These are phyloP conservation scores for Prunus campanulata DNA, from an alignment of 306 rosid species.

Conservation along the genomic window DNA sequence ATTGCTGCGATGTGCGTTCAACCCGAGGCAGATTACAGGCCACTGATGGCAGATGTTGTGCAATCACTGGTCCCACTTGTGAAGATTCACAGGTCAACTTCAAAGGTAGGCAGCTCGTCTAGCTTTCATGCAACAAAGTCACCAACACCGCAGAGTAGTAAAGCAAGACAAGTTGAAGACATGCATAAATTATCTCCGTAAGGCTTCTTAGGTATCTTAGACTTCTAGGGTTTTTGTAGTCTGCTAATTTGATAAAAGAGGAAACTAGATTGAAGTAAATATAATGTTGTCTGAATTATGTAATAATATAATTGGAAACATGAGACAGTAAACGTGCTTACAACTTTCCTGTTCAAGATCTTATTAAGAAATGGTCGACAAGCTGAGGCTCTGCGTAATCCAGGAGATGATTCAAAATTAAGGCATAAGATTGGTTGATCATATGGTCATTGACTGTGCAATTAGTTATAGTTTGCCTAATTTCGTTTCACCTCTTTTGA, in stretches of 20 bases:
- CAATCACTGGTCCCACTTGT: conserved; percentile 86
- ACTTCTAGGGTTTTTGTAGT: conserved; percentile 2
- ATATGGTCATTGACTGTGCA: neutral
- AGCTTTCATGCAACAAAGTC: conserved; percentile 54
- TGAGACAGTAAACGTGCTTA: neutral
- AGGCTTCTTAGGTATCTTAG: conserved; percentile 23
- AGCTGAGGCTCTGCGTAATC: neutral
- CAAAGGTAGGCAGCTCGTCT: conserved; percentile 57
- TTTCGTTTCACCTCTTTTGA: neutral
- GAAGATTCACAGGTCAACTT: conserved; percentile 52
- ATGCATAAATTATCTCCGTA: conserved; percentile 2
- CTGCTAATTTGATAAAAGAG: neutral
- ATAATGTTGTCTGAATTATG: neutral
- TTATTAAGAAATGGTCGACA: neutral
- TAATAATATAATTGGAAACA: neutral
- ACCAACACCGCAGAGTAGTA: conserved; percentile 41
- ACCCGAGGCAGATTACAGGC: conserved; percentile 92
- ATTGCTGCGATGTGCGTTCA: conserved; percentile 97
- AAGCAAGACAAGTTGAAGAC: conserved; percentile 30
- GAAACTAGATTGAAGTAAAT: neutral
- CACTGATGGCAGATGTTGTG: conserved; percentile 96
- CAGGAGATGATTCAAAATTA: too few relatives aligned
- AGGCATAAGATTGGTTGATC: neutral
- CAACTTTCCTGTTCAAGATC: neutral
- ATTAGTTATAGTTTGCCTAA: neutral